Evolutionary conservation across 2,329 filamentous ascomycete genomes (phyloP).

Genomic region (Colletotrichum musae): DNA sequence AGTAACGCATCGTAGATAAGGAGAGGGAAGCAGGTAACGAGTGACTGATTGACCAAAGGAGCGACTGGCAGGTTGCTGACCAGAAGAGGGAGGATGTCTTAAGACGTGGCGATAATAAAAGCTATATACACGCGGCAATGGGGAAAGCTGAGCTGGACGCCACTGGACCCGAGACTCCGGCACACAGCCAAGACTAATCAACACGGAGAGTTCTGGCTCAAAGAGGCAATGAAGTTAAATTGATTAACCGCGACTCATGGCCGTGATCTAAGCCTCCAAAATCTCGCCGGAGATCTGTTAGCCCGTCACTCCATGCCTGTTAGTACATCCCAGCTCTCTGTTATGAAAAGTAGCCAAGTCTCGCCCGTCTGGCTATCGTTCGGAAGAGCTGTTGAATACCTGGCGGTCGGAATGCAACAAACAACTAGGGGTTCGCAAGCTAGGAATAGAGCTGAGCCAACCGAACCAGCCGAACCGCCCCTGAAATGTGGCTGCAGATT

Average conservation of each 20-base stretch:
- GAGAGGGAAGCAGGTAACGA: conserved; percentile 4
- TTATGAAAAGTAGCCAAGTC: not conserved
- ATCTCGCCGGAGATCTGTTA: not conserved
- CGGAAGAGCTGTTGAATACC: no score
- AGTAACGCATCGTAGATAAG: conserved; percentile 13
- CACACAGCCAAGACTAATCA: conserved; percentile 13
- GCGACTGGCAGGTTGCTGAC: not conserved
- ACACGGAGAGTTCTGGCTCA: conserved; percentile 7
- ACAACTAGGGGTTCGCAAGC: no score
- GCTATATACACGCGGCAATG: conserved; percentile 34
- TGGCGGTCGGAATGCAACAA: no score
- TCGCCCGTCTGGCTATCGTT: not conserved
- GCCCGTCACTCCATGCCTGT: not conserved
- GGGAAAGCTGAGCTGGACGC: not conserved
- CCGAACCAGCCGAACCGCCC: no score
- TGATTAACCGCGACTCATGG: conserved; percentile 31
- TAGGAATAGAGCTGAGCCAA: no score
- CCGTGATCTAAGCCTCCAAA: not conserved
- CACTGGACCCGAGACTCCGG: conserved; percentile 1
- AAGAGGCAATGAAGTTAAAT: conserved; percentile 36
- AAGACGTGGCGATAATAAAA: not conserved
- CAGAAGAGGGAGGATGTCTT: no score
- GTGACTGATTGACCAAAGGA: conserved; percentile 13
- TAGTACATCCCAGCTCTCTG: not conserved
- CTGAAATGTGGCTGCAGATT: no score